Evolutionary conservation across 2,329 filamentous ascomycete species (phyloP).

Genomic region (Penicillium sp.): DNA sequence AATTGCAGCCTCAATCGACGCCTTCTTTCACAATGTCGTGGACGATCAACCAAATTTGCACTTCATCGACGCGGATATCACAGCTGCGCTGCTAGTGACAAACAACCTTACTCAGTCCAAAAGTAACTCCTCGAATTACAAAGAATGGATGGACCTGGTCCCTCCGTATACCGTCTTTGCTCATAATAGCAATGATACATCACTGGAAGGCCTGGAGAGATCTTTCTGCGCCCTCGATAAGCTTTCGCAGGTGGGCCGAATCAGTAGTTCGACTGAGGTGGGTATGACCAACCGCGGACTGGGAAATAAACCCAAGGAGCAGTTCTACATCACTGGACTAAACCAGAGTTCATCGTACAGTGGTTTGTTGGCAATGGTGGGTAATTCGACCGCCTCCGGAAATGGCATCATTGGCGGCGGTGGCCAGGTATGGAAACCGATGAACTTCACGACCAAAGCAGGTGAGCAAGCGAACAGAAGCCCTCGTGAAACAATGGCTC

Average conservation of each 20-base stretch:
- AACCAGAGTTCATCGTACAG: constrained; percentile 70
- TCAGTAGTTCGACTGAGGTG: constrained; percentile 58
- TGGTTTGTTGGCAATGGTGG: constrained; percentile 67
- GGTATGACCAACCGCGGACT: constrained; percentile 68
- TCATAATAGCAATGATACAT: constrained; percentile 57
- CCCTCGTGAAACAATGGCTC: not conserved
- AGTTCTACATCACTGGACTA: constrained; percentile 79
- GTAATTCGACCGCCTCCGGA: constrained; percentile 55
- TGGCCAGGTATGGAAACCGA: constrained; percentile 69
- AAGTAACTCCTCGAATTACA: constrained; percentile 49
- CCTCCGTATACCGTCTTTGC: constrained; percentile 78
- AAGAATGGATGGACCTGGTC: constrained; percentile 58
- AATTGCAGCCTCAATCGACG: constrained; percentile 78
- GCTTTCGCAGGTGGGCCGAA: constrained; percentile 63
- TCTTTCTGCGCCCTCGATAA: constrained; percentile 79
- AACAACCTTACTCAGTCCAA: constrained; percentile 59
- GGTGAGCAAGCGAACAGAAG: constrained; percentile 52
- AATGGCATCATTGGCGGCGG: constrained; percentile 65
- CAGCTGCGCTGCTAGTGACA: constrained; percentile 75
- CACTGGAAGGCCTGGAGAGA: constrained; percentile 67
- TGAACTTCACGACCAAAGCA: constrained; percentile 74
- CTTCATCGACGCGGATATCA: constrained; percentile 81
- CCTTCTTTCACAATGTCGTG: constrained; percentile 66
- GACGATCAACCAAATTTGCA: constrained; percentile 59
- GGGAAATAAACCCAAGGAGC: constrained; percentile 72